Evolutionary conservation across 192 early-diverging fungal genomes (phyloP).

Genomic region (Pilobolus umbonatus): DNA sequence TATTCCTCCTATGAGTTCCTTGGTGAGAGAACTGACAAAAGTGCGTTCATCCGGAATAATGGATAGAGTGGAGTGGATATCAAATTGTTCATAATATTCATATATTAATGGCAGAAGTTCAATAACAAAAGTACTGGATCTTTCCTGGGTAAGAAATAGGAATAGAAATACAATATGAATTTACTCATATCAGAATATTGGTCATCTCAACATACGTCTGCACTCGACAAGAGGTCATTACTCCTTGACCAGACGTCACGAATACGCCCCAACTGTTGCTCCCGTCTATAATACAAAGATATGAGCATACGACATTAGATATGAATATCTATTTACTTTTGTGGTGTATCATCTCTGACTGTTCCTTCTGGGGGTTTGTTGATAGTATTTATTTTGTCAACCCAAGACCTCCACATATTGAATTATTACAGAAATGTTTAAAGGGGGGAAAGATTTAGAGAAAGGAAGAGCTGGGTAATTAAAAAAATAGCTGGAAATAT

Average conservation of each 20-base stretch:
- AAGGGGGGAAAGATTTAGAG: neutral
- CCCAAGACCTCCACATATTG: conserved; percentile 38
- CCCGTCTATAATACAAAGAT: conserved; percentile 15
- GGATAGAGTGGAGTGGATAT: neutral
- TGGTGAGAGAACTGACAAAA: conserved; percentile 30
- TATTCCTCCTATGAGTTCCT: conserved; percentile 31
- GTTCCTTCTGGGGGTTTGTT: conserved; percentile 5
- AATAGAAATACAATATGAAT: neutral
- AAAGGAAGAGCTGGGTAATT: neutral
- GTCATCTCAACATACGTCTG: conserved; percentile 3
- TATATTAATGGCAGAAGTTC: conserved; percentile 28
- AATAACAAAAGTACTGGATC: conserved; percentile 13
- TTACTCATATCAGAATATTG: neutral
- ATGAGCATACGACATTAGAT: neutral
- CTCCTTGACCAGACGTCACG: conserved; percentile 15
- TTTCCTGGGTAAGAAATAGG: conserved; percentile 38
- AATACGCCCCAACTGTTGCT: conserved; percentile 17
- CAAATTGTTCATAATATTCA: conserved; percentile 23
- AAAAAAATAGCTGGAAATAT: no score
- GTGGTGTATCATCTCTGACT: neutral
- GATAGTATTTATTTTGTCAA: conserved; percentile 34
- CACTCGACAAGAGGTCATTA: conserved; percentile 2
- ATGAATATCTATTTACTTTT: conserved; percentile 2
- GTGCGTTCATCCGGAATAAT: conserved; percentile 22
- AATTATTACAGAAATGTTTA: neutral